Base-by-base conservation (phyloP, 768 basidiomycete genomes). In the Trametes maxima region DNA sequence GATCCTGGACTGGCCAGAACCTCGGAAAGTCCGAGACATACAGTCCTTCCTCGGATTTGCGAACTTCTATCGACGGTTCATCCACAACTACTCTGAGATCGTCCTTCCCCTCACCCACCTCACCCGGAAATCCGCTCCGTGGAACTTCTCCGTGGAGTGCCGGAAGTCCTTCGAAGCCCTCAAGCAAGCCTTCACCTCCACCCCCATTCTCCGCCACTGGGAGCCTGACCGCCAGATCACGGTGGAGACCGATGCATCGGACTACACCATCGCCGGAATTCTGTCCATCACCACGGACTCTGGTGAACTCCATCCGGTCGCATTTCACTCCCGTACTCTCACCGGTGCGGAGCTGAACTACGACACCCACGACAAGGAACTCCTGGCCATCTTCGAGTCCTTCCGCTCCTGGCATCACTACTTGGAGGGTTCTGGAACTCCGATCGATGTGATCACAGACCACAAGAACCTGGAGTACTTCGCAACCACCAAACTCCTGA, bases 281-380 rank as follows among this genome's bases (percentile, higher is more conserved):
- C 54, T 69, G n/a, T 56, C 54, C 16, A 58, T 65, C 19, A 45
- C 64, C n/a, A 43, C 56, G 4, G 43, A 59, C 3, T 59, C 65
- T 16, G 65, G 67, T 8, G 33, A 14, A 47, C 67, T 71, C 54
- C 74, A 72, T 40, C 73, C 76, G 1, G 54, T 78, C 19, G 70
- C 68, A 0, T 79, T 69, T 62, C 64, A 65, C 48, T 77, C 75
- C 5, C 60, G 69, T 5, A 69, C 49, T 13, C 45, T 77, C 6
- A 59, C 22, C 22, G 46, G 67, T 0, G 67, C 77, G 0, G 77
- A 86, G 64, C 28, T 68, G 1, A 85, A 84, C 65, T 84, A 85
- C 60, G 70, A 80, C 14, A 76, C 80, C 19, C 74, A 82, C 59
- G 77, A 86, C 59, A 79, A 80, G 63, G 83, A 85, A 70, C 68